These are phyloP conservation scores for Aspergillus sp. DNA, from an alignment of 2,329 filamentous ascomycete genomes.

Conservation along the genomic window DNA sequence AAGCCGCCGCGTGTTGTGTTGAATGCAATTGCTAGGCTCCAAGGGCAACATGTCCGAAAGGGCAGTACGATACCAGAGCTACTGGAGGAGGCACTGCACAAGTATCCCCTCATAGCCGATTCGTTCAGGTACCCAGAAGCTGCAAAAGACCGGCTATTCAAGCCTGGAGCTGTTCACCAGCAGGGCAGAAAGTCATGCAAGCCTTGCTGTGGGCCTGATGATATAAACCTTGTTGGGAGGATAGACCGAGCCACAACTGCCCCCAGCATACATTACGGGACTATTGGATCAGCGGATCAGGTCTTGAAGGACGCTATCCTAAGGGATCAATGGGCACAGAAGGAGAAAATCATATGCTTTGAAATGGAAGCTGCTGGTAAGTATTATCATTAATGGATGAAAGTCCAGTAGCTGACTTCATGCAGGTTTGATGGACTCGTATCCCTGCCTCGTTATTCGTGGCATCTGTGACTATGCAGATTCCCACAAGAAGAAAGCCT, in stretches of 20 bases:
- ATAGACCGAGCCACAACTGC: neutral
- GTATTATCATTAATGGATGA: too few relatives aligned
- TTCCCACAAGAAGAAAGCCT: neutral
- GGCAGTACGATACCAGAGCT: neutral
- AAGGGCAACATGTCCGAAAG: neutral
- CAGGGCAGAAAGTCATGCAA: neutral
- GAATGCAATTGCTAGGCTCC: neutral
- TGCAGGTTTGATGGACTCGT: constrained; percentile 5
- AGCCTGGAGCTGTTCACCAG: rapidly evolving
- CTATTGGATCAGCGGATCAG: constrained; percentile 8
- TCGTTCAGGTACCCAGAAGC: too few relatives aligned
- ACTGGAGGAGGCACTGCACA: neutral
- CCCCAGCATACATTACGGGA: constrained; percentile 3
- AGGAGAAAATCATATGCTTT: constrained; percentile 6
- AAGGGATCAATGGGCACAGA: constrained; percentile 1
- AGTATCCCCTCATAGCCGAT: neutral
- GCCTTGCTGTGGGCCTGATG: neutral
- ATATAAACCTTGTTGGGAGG: neutral
- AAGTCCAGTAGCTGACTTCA: too few relatives aligned
- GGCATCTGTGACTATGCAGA: constrained; percentile 20
- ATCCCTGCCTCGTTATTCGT: constrained; percentile 15
- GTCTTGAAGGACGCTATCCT: constrained; percentile 8
- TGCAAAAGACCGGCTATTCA: too few relatives aligned
- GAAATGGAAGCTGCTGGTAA: constrained; percentile 14
- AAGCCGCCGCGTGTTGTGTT: neutral